A percentile compares a stretch with the other conserved stretches of the same genome.
These are phyloP conservation scores for Fraxinus excelsior DNA, from an alignment of 257 asterid species.

Conservation along the genomic window DNA sequence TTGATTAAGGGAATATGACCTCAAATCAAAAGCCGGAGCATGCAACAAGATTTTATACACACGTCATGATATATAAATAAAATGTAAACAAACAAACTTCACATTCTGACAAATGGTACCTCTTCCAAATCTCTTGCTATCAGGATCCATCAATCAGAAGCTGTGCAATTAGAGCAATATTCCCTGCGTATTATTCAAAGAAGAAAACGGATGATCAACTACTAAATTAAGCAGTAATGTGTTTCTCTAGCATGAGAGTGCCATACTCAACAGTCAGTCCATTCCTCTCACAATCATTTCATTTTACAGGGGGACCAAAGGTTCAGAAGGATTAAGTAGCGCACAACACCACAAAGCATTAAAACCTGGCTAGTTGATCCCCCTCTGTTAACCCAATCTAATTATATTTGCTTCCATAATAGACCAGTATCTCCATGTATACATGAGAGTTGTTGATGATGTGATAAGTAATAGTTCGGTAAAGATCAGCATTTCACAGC, in stretches of 20 bases:
- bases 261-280: neutral
- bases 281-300: neutral
- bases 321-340: neutral
- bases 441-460: neutral
- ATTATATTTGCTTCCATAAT: neutral
- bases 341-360: neutral
- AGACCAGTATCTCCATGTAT: neutral
- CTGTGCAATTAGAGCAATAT: constrained; percentile 28
- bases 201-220: constrained; percentile 6
- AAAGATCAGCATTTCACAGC: neutral
- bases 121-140: constrained; percentile 63
- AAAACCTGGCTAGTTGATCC: neutral
- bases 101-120: constrained; percentile 29
- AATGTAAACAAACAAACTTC: neutral
- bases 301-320: neutral
- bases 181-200: constrained; percentile 26
- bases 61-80: neutral
- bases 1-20: neutral
- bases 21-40: neutral
- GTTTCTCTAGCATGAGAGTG: neutral
- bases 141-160: constrained; percentile 60
- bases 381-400: neutral
- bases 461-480: neutral
- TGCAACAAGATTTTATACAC: neutral
- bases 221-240: neutral